Percentiles rank a stretch among this genome's conserved stretches.
phyloP scores from a whole-genome alignment of 2,329 filamentous ascomycete species.

The Chaetomium sp. region DNA sequence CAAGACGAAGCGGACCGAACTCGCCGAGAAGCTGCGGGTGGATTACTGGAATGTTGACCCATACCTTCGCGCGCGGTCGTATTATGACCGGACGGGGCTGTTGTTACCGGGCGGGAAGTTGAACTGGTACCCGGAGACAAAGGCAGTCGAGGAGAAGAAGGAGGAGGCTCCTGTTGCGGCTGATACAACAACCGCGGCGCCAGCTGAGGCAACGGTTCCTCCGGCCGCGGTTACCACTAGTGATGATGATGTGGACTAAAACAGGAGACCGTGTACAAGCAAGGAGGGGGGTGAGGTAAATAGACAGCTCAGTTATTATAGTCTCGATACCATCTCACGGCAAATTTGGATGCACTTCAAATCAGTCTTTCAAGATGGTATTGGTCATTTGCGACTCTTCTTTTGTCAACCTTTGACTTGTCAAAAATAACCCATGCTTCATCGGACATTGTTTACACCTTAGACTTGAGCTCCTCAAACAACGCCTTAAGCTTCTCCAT shows the following conservation, averaged over 20 bases:
- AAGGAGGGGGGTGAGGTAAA: neutral
- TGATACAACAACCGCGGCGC: constrained; percentile 2
- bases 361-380: no score
- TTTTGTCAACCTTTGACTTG: neutral
- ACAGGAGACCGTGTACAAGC: no score
- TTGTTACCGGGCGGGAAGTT: constrained; percentile 61
- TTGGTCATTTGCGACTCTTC: no score
- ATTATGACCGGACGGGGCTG: constrained; percentile 77
- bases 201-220: no score
- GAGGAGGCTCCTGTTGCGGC: constrained; percentile 10
- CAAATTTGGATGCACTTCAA: no score
- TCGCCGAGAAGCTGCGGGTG: constrained; percentile 58
- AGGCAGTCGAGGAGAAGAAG: constrained; percentile 12
- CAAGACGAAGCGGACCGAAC: constrained; percentile 50
- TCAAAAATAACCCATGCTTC: neutral
- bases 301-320: neutral
- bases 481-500: constrained; percentile 79
- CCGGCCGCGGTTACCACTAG: constrained; percentile 26
- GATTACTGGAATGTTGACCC: constrained; percentile 91
- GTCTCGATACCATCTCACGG: no score
- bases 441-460: constrained; percentile 53
- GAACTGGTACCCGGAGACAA: constrained; percentile 55
- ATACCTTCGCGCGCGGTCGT: constrained; percentile 72
- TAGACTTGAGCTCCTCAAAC: constrained; percentile 77
- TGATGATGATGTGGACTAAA: constrained; percentile 40